These are phyloP conservation scores for Malus sylvestris DNA, from an alignment of 306 rosid genomes.

Conservation along the genomic window DNA sequence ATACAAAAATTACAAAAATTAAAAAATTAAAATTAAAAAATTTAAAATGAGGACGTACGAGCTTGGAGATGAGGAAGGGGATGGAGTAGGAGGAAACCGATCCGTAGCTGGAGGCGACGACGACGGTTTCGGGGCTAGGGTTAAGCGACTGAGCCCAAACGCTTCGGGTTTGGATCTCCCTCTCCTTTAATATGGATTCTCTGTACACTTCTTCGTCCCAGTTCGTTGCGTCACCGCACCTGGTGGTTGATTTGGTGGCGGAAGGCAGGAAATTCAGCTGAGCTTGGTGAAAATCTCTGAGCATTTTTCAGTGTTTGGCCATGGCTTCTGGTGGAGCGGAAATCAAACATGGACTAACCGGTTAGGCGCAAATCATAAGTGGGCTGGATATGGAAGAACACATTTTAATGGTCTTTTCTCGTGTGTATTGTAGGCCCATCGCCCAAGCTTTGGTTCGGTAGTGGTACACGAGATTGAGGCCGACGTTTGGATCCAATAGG, in stretches of 20 bases:
- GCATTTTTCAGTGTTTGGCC: not conserved
- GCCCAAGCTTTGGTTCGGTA: not conserved
- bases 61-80: slow-evolving; percentile 53
- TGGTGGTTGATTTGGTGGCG: slow-evolving; percentile 4
- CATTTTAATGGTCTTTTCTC: not conserved
- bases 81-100: slow-evolving; percentile 71
- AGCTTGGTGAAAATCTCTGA: not conserved
- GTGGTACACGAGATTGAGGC: too few species aligned
- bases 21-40: too few species aligned
- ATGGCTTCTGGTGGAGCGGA: not conserved
- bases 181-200: slow-evolving; percentile 54
- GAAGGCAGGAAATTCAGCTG: not conserved
- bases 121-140: slow-evolving; percentile 51
- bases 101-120: slow-evolving; percentile 85
- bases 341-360: not conserved
- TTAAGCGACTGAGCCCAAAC: slow-evolving; percentile 63
- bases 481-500: too few species aligned
- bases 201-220: slow-evolving; percentile 86
- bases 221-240: slow-evolving; percentile 72
- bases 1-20: not conserved
- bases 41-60: slow-evolving; percentile 17
- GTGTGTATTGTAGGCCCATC: not conserved
- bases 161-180: slow-evolving; percentile 73
- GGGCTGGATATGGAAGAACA: not conserved
- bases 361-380: not conserved